Conservation (phyloP, 2,329 filamentous ascomycete species). For the Didymella glomerata region DNA sequence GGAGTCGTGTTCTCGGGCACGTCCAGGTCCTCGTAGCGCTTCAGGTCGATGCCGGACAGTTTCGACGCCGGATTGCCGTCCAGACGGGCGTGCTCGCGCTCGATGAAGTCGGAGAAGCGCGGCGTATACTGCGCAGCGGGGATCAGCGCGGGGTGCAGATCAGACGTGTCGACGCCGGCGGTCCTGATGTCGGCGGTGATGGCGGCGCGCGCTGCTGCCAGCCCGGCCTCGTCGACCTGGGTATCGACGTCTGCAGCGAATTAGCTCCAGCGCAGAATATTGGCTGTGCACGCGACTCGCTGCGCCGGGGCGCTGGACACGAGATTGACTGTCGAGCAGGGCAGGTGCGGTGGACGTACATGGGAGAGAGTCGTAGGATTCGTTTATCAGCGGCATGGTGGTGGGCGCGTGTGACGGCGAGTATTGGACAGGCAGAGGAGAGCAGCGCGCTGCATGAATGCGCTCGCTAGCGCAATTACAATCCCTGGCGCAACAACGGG, state of each 20-base stretch:
- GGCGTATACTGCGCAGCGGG: constrained; percentile 57
- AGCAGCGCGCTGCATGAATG: neutral
- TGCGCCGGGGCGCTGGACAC: too few relatives aligned
- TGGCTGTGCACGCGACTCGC: neutral
- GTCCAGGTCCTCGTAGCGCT: constrained; percentile 83
- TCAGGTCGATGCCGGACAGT: constrained; percentile 73
- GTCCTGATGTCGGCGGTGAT: constrained; percentile 74
- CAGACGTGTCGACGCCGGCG: constrained; percentile 54
- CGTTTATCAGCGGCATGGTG: constrained; percentile 72
- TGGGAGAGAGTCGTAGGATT: constrained; percentile 80
- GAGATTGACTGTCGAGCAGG: neutral
- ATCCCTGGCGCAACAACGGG: constrained; percentile 24
- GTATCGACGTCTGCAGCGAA: constrained; percentile 76
- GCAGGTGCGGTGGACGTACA: constrained; percentile 63
- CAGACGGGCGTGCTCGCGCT: constrained; percentile 74
- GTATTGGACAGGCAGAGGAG: constrained; percentile 2
- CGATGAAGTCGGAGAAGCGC: constrained; percentile 71
- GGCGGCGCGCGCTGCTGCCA: constrained; percentile 77
- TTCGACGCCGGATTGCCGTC: constrained; percentile 58
- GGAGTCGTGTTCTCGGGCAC: constrained; percentile 56
- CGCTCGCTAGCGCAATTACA: neutral
- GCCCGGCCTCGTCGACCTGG: constrained; percentile 69
- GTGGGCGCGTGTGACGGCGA: constrained; percentile 11
- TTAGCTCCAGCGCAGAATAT: constrained; percentile 25
- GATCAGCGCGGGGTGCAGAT: constrained; percentile 68